These are phyloP conservation scores for Suhomyces anneliseae DNA, from an alignment of 1,139 yeast genomes.

Conservation along the genomic window DNA sequence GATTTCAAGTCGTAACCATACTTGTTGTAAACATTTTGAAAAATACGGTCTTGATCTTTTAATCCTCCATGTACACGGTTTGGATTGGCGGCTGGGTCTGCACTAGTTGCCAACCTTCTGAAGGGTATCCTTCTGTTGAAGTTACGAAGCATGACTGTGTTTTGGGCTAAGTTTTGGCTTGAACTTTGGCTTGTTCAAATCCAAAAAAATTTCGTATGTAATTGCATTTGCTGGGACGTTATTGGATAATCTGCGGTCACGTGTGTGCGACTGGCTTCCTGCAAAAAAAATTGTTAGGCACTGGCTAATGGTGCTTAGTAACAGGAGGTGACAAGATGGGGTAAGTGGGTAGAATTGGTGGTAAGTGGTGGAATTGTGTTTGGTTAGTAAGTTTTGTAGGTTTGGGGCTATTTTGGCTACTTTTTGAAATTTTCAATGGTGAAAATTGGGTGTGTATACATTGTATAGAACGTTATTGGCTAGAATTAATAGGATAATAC, in stretches of 20 bases:
- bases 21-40: constrained; percentile 75
- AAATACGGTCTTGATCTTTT: constrained; percentile 79
- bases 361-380: too few relatives aligned
- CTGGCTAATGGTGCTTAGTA: too few relatives aligned
- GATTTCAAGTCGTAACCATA: constrained; percentile 75
- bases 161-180: background rate
- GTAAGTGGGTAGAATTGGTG: too few relatives aligned
- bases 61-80: constrained; percentile 72
- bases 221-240: constrained; percentile 18
- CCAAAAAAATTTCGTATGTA: constrained; percentile 15
- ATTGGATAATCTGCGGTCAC: constrained; percentile 15
- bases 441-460: too few relatives aligned
- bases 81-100: constrained; percentile 50
- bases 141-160: constrained; percentile 18
- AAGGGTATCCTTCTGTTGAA: constrained; percentile 16
- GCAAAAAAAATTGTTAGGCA: too few relatives aligned
- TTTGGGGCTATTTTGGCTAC: too few relatives aligned
- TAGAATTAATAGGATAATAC: too few relatives aligned
- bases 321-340: too few relatives aligned
- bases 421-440: too few relatives aligned
- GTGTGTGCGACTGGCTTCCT: constrained; percentile 2
- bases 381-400: too few relatives aligned
- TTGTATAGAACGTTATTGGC: too few relatives aligned
- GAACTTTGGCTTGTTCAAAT: background rate
- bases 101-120: constrained; percentile 44